A percentile compares a stretch with the other conserved stretches of the same genome.
Conservation (phyloP, 352 stramenopile genomes). For the Blastocystis sp. region DNA sequence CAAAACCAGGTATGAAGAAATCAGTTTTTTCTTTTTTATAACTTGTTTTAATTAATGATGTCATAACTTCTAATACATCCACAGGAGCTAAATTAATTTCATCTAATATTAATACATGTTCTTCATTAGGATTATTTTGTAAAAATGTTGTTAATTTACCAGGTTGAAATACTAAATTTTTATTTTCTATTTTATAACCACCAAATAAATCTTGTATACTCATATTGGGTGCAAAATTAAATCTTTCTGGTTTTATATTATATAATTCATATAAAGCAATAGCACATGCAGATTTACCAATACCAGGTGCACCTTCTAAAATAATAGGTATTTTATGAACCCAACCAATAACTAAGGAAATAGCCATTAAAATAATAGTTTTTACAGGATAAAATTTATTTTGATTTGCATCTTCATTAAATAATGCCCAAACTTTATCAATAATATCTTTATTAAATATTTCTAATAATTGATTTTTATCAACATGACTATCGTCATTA, state of each 20-base stretch:
- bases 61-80: conserved; percentile 15
- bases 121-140: background rate
- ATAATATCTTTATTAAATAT: background rate
- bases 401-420: background rate
- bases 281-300: conserved; percentile 5
- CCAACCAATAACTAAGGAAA: background rate
- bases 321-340: conserved; percentile 1
- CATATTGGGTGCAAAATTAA: conserved; percentile 17
- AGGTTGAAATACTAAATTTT: background rate
- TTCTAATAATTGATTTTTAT: background rate
- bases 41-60: conserved; percentile 3
- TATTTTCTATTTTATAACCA: conserved; percentile 11
- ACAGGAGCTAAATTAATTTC: conserved; percentile 23
- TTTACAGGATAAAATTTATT: background rate
- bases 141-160: conserved; percentile 6
- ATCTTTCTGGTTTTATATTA: too few species aligned
- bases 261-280: too few species aligned
- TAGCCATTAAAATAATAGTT: background rate
- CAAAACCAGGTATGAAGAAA: conserved; percentile 8
- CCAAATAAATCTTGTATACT: conserved; percentile 5
- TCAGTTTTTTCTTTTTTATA: background rate
- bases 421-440: background rate
- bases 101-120: conserved; percentile 3
- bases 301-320: conserved; percentile 1
- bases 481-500: too few species aligned